Evolutionary conservation across 257 asterid genomes (phyloP).

Genomic region (Agastache rugosa): DNA sequence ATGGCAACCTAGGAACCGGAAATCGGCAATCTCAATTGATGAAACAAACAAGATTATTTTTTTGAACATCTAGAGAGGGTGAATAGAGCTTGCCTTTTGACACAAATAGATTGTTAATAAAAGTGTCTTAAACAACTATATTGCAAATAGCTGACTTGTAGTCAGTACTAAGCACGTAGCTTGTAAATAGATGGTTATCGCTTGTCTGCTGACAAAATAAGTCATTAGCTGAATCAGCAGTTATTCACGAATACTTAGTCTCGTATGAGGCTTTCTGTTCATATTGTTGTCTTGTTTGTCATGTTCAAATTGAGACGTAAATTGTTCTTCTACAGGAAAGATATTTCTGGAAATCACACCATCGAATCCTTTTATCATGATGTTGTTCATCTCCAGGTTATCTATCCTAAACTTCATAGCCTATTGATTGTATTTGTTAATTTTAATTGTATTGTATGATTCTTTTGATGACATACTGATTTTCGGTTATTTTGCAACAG

Average conservation of each 20-base stretch:
- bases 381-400: conserved; percentile 87
- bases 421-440: conserved; percentile 11
- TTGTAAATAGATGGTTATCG: background rate
- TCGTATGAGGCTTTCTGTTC: conserved; percentile 19
- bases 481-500: conserved; percentile 10
- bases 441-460: conserved; percentile 11
- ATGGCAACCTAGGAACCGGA: background rate
- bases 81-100: background rate
- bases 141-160: background rate
- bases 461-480: conserved; percentile 10
- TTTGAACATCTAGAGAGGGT: background rate
- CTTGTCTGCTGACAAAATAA: background rate
- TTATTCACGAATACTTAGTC: background rate
- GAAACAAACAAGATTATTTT: background rate
- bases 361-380: conserved; percentile 74
- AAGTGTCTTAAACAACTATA: background rate
- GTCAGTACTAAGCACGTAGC: background rate
- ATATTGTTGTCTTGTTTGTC: background rate
- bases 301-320: conserved; percentile 26
- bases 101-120: background rate
- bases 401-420: conserved; percentile 34
- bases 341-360: conserved; percentile 64
- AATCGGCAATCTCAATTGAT: background rate
- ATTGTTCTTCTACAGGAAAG: conserved; percentile 64
- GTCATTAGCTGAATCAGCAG: background rate